Evolutionary conservation across 257 asterid species (phyloP).

Genomic region (Orobanche coerulescens): DNA sequence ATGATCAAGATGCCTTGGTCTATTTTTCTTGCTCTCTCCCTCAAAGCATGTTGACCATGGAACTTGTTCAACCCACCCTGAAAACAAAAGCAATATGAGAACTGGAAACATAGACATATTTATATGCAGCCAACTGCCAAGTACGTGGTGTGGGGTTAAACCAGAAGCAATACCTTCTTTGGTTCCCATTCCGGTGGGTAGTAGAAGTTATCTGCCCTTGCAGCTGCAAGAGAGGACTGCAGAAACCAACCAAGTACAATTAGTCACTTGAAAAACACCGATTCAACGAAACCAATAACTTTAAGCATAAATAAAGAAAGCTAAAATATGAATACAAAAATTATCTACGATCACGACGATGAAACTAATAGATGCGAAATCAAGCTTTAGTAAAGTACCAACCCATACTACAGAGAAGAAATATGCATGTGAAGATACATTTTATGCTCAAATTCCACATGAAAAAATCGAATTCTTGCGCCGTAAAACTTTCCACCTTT

Average conservation of each 20-base stretch:
- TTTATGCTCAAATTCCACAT: neutral
- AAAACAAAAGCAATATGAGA: constrained; percentile 16
- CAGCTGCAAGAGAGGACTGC: constrained; percentile 98
- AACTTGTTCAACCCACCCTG: constrained; percentile 95
- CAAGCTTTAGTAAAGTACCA: too few relatives aligned
- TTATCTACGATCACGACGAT: too few relatives aligned
- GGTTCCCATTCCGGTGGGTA: constrained; percentile 99
- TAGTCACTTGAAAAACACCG: constrained; percentile 9
- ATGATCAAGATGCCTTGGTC: constrained; percentile 94
- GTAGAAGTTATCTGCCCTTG: constrained; percentile 95
- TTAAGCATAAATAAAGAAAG: neutral
- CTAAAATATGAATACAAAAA: too few relatives aligned
- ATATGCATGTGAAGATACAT: neutral
- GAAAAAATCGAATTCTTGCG: neutral
- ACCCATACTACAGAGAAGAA: neutral
- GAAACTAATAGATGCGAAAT: neutral
- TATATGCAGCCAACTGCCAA: neutral
- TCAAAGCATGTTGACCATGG: constrained; percentile 89
- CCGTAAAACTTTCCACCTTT: neutral
- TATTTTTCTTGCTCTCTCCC: constrained; percentile 91
- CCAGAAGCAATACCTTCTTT: constrained; percentile 55
- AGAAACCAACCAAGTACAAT: constrained; percentile 30
- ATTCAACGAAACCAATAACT: neutral
- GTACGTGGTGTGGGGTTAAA: neutral
- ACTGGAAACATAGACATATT: constrained; percentile 11